Base-by-base conservation (phyloP, 192 early-diverging fungal genomes). In the Pecoramyces ruminantium region DNA sequence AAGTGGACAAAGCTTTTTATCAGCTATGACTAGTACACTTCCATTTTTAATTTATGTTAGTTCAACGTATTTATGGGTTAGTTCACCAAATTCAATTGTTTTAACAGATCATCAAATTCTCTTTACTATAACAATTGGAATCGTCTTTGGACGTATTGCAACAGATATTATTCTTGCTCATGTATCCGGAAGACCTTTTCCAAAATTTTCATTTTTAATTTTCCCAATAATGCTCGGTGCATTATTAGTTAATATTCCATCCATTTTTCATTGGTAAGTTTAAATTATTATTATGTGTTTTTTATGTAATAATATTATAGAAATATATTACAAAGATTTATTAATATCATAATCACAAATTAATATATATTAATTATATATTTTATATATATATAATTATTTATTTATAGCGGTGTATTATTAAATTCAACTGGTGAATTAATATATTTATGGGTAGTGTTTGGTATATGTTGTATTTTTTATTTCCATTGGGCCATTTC, bases 161-260 rank as follows among this genome's bases (percentile, higher is more conserved):
- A 93, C 94, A 82, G 93, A 95, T 82, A 95, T 97, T 79, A 95
- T 97, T 79, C 84, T 97, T 84, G 92, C 93, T 29, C 96, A 97
- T 79, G 88, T 97, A 58, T 94, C 94, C 30, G 93, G 94, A 86
- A 90, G 87, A 83, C 83, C 85, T 29, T 97, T 93, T 86, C 96
- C 96, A 42, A 91, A 88, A 82, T 97, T 92, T 86, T 94, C 93
- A 18, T 90, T 92, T 29, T 88, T 95, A 79, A 83, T 94, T 82
- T 83, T 93, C 29, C 96, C 95, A 28, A 82, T 96, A 77, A 85
- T 92, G 29, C 14, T 93, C 12, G 96, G 94, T 27, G 92, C 92
- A 4, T 82, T 88, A n/a, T 82, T 95, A 34, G 84, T 90, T 28
- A 91, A 92, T 82, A 80, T 92, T 15, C 92, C 93, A 2, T 82